phyloP scores from a whole-genome alignment of 768 basidiomycete species.

The Hypholoma fasciculare region DNA sequence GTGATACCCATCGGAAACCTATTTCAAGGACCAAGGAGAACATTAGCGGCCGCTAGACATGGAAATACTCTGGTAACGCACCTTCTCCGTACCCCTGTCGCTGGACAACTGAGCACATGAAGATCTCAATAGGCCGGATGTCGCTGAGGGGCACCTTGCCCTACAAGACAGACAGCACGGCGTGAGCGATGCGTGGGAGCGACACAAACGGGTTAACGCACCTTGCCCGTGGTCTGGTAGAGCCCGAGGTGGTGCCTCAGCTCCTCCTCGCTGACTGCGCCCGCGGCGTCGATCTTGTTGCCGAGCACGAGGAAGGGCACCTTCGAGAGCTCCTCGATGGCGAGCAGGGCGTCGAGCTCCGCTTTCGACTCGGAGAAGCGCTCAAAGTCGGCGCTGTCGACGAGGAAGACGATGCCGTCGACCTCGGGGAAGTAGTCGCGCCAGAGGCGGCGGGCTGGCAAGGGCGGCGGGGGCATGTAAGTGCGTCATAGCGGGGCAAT shows the following conservation, averaged over 20 bases:
- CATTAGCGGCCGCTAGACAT: not conserved
- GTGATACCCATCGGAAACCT: conserved; percentile 96
- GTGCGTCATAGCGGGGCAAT: not conserved
- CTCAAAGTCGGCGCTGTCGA: conserved; percentile 96
- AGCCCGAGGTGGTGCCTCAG: conserved; percentile 92
- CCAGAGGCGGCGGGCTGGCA: conserved; percentile 92
- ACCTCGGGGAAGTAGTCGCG: conserved; percentile 99
- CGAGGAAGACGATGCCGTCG: conserved; percentile 97
- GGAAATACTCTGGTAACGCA: conserved; percentile 25
- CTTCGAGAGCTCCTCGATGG: conserved; percentile 92
- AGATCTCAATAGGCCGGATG: conserved; percentile 97
- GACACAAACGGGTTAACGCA: conserved; percentile 29
- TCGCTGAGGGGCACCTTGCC: conserved; percentile 97
- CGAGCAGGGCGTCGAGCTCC: conserved; percentile 93
- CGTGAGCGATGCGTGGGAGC: conserved; percentile 1
- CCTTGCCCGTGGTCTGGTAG: conserved; percentile 99
- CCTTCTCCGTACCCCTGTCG: conserved; percentile 98
- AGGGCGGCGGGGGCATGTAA: conserved; percentile 1
- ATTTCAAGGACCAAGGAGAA: conserved; percentile 5
- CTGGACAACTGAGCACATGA: conserved; percentile 99
- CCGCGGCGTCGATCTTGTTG: conserved; percentile 99
- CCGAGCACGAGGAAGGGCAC: conserved; percentile 98
- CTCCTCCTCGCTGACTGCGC: conserved; percentile 97
- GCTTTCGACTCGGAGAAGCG: conserved; percentile 96
- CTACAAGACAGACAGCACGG: conserved; percentile 36